A percentile compares a stretch with the other conserved stretches of the same genome.
phyloP scores from a whole-genome alignment of 305 asterid genomes.

The Fraxinus paxiana region DNA sequence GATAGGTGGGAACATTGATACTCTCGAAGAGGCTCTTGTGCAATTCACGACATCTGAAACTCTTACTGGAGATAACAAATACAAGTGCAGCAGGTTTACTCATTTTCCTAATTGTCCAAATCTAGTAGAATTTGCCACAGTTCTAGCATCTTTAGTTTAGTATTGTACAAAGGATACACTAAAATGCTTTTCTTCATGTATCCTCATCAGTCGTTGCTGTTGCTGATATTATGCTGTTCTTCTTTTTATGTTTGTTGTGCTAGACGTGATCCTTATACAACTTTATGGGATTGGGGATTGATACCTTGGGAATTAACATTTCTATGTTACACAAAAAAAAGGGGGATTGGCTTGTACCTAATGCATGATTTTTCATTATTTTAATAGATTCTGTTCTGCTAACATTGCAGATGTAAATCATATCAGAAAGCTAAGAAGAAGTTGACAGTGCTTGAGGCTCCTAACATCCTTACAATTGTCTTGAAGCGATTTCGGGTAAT shows the following conservation, averaged over 20 bases:
- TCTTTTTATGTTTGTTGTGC: neutral
- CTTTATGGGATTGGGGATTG: neutral
- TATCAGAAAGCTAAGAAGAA: slow-evolving; percentile 59
- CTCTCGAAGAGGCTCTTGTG: slow-evolving; percentile 53
- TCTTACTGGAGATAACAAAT: slow-evolving; percentile 63
- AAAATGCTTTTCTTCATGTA: neutral
- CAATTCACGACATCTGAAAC: slow-evolving; percentile 53
- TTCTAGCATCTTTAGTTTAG: neutral
- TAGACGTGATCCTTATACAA: neutral
- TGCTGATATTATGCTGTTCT: neutral
- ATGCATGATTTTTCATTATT: neutral
- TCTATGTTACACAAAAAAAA: neutral
- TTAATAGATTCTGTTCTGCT: slow-evolving; percentile 4
- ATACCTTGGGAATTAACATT: neutral
- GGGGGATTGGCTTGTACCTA: neutral
- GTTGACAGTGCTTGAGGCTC: slow-evolving; percentile 52
- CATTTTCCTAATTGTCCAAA: neutral
- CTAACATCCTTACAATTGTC: slow-evolving; percentile 55
- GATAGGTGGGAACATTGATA: slow-evolving; percentile 45
- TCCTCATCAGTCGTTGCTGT: neutral
- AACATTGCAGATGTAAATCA: slow-evolving; percentile 49
- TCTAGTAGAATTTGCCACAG: slow-evolving; percentile 8
- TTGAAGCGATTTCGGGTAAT: slow-evolving; percentile 55
- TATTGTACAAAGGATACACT: neutral
- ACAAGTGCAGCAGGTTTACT: slow-evolving; percentile 51